Conservation (phyloP, 495 filamentous ascomycete species). For the Sphaerosporella brunnea region DNA sequence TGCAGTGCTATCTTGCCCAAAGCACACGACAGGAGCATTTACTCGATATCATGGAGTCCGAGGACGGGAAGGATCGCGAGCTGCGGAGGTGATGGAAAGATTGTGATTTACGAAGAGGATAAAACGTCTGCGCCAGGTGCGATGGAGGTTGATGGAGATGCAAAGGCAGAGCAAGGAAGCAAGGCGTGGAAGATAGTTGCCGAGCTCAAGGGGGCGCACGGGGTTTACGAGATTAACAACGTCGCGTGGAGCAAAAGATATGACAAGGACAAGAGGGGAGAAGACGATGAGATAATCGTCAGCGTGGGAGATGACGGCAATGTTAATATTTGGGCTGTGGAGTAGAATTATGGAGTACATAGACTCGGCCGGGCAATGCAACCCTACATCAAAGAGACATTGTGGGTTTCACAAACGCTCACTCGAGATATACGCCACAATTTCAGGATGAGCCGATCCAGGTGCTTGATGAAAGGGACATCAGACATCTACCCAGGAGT, state of each 20-base stretch:
- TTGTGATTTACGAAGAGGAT: constrained; percentile 69
- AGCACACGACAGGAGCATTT: constrained; percentile 62
- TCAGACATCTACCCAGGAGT: too few species aligned
- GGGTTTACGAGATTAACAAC: constrained; percentile 84
- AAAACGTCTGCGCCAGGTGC: constrained; percentile 32
- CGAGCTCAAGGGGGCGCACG: constrained; percentile 53
- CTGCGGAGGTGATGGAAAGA: constrained; percentile 65
- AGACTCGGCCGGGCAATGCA: too few species aligned
- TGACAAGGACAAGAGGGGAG: constrained; percentile 32
- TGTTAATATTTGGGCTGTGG: constrained; percentile 45
- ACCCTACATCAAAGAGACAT: too few species aligned
- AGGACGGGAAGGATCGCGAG: constrained; percentile 58
- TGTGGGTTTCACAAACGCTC: too few species aligned
- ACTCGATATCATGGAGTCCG: constrained; percentile 63
- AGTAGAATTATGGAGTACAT: too few species aligned
- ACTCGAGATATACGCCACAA: too few species aligned
- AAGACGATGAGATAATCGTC: constrained; percentile 55
- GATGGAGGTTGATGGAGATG: constrained; percentile 26
- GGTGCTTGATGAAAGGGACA: too few species aligned
- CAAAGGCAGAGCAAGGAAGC: constrained; percentile 29
- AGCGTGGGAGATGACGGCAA: constrained; percentile 68
- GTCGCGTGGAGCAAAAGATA: constrained; percentile 56
- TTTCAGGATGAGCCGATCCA: too few species aligned
- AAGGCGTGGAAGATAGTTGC: constrained; percentile 54
- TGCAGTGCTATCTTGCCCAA: constrained; percentile 52